Conservation (phyloP, 805 yeast genomes). For the Blastobotrys parvus region DNA sequence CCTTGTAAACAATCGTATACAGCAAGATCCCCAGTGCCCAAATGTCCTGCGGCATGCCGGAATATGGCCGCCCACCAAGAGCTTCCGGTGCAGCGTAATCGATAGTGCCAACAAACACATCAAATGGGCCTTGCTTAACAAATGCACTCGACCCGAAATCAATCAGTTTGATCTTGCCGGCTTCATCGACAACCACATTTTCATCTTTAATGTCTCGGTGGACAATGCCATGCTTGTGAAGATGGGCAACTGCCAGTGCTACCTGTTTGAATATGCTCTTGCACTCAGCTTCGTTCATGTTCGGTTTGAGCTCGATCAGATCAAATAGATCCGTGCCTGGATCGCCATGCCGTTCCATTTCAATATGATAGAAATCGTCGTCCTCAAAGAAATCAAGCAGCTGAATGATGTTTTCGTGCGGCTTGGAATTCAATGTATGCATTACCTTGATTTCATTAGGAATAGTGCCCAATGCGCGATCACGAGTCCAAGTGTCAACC, state of each 20-base stretch:
- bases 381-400: conserved; percentile 92
- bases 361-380: conserved; percentile 78
- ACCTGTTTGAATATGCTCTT: conserved; percentile 71
- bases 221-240: conserved; percentile 79
- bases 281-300: conserved; percentile 74
- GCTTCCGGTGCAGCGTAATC: conserved; percentile 99
- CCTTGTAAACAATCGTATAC: conserved; percentile 85
- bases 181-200: conserved; percentile 74
- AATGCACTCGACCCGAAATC: conserved; percentile 97
- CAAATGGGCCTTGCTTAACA: conserved; percentile 85
- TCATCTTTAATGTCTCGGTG: conserved; percentile 96
- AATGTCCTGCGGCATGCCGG: conserved; percentile 89
- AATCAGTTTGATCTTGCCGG: conserved; percentile 70
- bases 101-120: conserved; percentile 93
- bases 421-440: conserved; percentile 55
- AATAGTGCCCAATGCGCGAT: conserved; percentile 80
- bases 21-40: conserved; percentile 94
- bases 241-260: conserved; percentile 67
- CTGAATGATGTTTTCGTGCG: conserved; percentile 82
- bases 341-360: conserved; percentile 81
- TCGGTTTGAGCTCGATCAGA: conserved; percentile 74
- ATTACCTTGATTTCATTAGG: conserved; percentile 95
- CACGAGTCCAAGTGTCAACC: conserved; percentile 97
- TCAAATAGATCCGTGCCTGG: conserved; percentile 94
- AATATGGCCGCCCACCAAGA: conserved; percentile 76